Conservation (phyloP, 495 filamentous ascomycete genomes). For the Talaromyces nanjingensis region DNA sequence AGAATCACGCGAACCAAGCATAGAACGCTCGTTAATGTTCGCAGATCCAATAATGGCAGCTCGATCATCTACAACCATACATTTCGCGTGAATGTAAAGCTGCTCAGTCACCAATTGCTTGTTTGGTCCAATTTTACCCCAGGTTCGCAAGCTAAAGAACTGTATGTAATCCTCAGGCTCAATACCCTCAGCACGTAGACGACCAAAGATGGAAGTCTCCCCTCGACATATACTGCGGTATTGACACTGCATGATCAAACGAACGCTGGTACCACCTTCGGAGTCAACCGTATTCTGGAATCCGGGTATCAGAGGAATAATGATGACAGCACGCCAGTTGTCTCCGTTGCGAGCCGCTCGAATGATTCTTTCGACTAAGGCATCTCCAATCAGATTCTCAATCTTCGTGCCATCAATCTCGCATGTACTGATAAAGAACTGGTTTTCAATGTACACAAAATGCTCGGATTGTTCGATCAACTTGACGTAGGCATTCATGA, state of each 20-base stretch:
- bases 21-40: constrained; percentile 98
- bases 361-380: constrained; percentile 84
- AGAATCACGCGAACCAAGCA: constrained; percentile 86
- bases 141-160: constrained; percentile 87
- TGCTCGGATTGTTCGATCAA: constrained; percentile 92
- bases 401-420: constrained; percentile 82
- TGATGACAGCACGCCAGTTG: constrained; percentile 86
- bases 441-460: constrained; percentile 98
- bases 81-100: constrained; percentile 97
- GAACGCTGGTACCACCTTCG: constrained; percentile 87
- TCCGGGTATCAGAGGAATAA: constrained; percentile 95
- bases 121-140: constrained; percentile 85
- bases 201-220: constrained; percentile 85
- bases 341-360: constrained; percentile 78
- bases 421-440: constrained; percentile 96
- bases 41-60: constrained; percentile 93
- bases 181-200: constrained; percentile 71
- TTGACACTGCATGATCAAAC: constrained; percentile 96
- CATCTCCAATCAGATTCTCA: constrained; percentile 90
- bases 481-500: constrained; percentile 92
- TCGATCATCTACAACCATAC: constrained; percentile 92
- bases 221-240: constrained; percentile 96
- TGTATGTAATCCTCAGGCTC: constrained; percentile 96
- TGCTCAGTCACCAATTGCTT: constrained; percentile 88
- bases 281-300: constrained; percentile 96